Evolutionary conservation across 148 eudicot genomes (phyloP).

Genomic region (Diospyros lotus): DNA sequence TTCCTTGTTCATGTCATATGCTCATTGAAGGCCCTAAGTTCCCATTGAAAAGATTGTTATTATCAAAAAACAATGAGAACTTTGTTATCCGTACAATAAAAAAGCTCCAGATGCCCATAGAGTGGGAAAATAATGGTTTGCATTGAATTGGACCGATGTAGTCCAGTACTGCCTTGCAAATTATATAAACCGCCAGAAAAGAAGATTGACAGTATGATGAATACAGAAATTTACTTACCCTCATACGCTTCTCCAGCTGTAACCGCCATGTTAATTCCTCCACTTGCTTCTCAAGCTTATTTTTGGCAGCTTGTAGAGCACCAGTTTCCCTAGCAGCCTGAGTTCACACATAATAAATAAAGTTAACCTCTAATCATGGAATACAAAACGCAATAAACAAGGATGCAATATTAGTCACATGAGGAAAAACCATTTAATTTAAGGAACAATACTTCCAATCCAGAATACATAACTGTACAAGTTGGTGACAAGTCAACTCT

Average conservation of each 20-base stretch:
- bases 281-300: conserved; percentile 98
- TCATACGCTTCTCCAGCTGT: conserved; percentile 96
- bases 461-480: neutral
- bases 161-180: neutral
- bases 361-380: neutral
- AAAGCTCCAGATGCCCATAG: no score
- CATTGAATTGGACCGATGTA: neutral
- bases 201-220: neutral
- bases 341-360: conserved; percentile 11
- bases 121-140: neutral
- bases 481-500: neutral
- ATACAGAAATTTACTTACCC: conserved; percentile 43
- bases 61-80: neutral
- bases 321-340: conserved; percentile 99
- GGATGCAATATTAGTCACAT: neutral
- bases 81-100: neutral
- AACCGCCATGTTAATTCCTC: conserved; percentile 96
- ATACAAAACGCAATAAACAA: neutral
- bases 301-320: conserved; percentile 99
- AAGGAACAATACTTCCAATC: neutral
- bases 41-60: neutral
- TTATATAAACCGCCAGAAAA: neutral
- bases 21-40: neutral
- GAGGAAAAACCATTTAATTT: neutral
- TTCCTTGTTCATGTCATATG: neutral